Conservation (phyloP, 23 red algal genomes). For the Rhodosorus marinus region DNA sequence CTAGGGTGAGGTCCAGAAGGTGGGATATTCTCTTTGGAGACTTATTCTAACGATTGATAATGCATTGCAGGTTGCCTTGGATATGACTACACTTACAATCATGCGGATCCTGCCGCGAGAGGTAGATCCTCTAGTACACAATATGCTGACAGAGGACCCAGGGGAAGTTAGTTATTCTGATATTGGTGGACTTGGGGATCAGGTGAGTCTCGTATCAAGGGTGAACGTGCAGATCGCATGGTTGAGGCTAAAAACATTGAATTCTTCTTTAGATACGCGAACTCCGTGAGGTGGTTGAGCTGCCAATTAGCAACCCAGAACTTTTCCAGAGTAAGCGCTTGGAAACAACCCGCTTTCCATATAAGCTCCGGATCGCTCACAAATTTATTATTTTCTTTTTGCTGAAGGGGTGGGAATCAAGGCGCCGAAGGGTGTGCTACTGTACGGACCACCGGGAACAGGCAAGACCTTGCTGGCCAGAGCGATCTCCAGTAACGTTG, state of each 20-base stretch:
- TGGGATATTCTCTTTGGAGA: neutral
- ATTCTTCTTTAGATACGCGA: too few relatives aligned
- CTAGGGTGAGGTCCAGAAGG: constrained; percentile 32
- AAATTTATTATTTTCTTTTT: too few relatives aligned
- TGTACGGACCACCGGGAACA: constrained; percentile 96
- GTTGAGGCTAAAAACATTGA: too few relatives aligned
- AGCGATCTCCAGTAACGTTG: constrained; percentile 92
- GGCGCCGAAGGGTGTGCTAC: constrained; percentile 87
- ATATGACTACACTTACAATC: constrained; percentile 99
- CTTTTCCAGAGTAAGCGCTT: constrained; percentile 63
- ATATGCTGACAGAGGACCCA: constrained; percentile 90
- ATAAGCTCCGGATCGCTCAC: neutral
- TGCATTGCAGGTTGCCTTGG: too few relatives aligned
- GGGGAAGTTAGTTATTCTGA: constrained; percentile 68
- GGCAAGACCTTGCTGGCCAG: constrained; percentile 90
- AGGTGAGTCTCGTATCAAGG: too few relatives aligned
- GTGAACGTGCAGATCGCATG: too few relatives aligned
- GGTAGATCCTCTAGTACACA: constrained; percentile 95
- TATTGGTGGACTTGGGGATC: constrained; percentile 85
- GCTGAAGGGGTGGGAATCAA: constrained; percentile 98
- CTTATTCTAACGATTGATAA: too few relatives aligned
- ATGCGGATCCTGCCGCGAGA: constrained; percentile 97
- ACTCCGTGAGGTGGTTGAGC: constrained; percentile 91
- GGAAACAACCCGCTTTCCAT: neutral
- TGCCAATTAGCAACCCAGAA: constrained; percentile 95